Percentiles rank a stretch among this genome's conserved stretches.
phyloP scores from a whole-genome alignment of 139 green algal genomes.

The Tetraselmis striata region DNA sequence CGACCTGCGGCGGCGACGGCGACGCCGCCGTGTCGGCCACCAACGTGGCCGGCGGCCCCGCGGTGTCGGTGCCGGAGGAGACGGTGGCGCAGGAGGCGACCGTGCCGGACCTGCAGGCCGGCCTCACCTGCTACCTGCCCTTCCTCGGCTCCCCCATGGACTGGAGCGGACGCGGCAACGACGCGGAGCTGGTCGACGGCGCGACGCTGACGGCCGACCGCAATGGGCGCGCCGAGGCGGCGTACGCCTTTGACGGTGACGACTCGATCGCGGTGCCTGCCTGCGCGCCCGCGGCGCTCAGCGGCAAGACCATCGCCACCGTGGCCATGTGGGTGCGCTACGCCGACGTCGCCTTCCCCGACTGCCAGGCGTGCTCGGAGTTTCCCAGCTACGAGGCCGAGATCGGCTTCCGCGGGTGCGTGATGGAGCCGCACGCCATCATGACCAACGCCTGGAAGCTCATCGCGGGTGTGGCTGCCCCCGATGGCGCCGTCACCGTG shows the following conservation, averaged over 20 bases:
- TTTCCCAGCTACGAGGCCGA: background rate
- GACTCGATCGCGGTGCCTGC: constrained; percentile 5
- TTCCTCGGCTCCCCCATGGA: constrained; percentile 14
- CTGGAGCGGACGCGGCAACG: constrained; percentile 4
- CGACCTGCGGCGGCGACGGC: background rate
- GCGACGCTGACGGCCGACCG: constrained; percentile 3
- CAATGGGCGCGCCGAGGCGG: constrained; percentile 4
- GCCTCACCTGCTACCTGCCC: constrained; percentile 19
- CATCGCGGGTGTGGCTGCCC: constrained; percentile 3
- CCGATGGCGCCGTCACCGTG: background rate
- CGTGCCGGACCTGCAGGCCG: constrained; percentile 14
- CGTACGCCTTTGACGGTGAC: constrained; percentile 12
- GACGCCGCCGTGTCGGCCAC: background rate
- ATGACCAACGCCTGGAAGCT: constrained; percentile 18
- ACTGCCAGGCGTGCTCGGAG: background rate
- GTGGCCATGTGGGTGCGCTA: constrained; percentile 26
- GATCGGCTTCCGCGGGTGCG: constrained; percentile 5
- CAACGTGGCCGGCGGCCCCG: background rate
- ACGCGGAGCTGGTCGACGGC: constrained; percentile 3
- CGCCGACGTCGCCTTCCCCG: constrained; percentile 7
- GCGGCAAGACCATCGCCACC: background rate
- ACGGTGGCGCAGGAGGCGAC: background rate
- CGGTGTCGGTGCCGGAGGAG: background rate
- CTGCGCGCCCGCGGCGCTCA: constrained; percentile 1
- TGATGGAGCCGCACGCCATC: background rate